phyloP scores from a whole-genome alignment of 352 stramenopile species.

The Globisporangium abappressorium region DNA sequence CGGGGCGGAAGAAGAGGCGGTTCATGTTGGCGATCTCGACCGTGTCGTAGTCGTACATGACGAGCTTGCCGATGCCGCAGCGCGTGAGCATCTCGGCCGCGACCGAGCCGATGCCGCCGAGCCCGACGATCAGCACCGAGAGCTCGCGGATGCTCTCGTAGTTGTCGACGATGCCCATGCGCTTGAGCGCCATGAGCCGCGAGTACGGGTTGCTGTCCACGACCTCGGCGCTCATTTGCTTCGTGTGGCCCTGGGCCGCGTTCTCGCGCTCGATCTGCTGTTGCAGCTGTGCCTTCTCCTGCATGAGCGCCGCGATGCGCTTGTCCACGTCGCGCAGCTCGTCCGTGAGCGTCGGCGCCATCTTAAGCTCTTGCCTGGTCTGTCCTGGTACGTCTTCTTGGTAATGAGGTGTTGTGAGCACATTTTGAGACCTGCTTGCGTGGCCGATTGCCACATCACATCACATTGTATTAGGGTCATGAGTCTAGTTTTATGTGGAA shows the following conservation, averaged over 20 bases:
- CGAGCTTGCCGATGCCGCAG: constrained; percentile 87
- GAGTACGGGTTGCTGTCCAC: constrained; percentile 89
- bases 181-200: constrained; percentile 87
- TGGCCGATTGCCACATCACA: neutral
- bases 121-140: constrained; percentile 78
- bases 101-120: constrained; percentile 85
- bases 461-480: neutral
- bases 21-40: constrained; percentile 93
- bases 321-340: constrained; percentile 63
- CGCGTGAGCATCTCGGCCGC: constrained; percentile 89
- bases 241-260: constrained; percentile 24
- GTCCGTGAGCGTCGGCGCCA: constrained; percentile 23
- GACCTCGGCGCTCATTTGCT: constrained; percentile 76
- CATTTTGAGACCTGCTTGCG: neutral
- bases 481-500: neutral
- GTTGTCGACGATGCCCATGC: constrained; percentile 89
- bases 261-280: constrained; percentile 44
- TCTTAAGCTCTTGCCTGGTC: constrained; percentile 13
- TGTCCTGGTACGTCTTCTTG: neutral
- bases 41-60: constrained; percentile 87
- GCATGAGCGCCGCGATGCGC: constrained; percentile 73
- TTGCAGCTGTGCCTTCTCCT: constrained; percentile 65
- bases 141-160: constrained; percentile 85
- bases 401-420: neutral
- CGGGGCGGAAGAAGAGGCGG: constrained; percentile 86